Conservation (phyloP, 306 rosid species). For the Prunus mira region DNA sequence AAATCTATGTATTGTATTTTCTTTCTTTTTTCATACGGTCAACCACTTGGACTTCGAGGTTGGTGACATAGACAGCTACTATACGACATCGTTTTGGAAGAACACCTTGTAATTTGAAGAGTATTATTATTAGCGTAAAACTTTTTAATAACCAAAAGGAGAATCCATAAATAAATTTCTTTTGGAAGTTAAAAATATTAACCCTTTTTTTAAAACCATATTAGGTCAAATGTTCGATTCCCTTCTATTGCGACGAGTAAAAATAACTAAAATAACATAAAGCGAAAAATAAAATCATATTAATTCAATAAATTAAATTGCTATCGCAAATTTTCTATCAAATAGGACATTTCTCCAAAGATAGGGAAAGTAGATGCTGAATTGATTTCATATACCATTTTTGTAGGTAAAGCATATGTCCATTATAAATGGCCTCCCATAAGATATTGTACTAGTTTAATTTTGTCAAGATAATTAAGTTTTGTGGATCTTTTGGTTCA, state of each 20-base stretch:
- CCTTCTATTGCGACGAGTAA: too few species aligned
- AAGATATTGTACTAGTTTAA: too few species aligned
- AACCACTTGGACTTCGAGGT: neutral
- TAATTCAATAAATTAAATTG: too few species aligned
- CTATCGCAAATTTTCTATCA: neutral
- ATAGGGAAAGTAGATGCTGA: neutral
- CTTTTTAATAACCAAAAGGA: neutral
- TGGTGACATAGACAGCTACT: neutral
- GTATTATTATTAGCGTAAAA: neutral
- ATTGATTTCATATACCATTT: neutral
- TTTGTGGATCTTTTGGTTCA: neutral
- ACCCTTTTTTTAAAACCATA: too few species aligned
- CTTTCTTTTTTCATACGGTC: neutral
- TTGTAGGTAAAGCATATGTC: neutral
- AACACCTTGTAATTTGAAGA: neutral
- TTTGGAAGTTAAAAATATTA: neutral
- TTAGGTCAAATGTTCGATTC: too few species aligned
- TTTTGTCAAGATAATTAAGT: neutral
- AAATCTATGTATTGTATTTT: neutral
- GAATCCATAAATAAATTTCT: neutral
- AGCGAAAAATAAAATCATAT: too few species aligned
- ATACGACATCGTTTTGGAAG: neutral
- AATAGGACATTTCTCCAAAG: neutral
- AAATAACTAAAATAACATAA: too few species aligned
- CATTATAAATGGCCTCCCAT: neutral